Evolutionary conservation across 2,329 filamentous ascomycete genomes (phyloP).

Genomic region (Mollisia scopiformis): DNA sequence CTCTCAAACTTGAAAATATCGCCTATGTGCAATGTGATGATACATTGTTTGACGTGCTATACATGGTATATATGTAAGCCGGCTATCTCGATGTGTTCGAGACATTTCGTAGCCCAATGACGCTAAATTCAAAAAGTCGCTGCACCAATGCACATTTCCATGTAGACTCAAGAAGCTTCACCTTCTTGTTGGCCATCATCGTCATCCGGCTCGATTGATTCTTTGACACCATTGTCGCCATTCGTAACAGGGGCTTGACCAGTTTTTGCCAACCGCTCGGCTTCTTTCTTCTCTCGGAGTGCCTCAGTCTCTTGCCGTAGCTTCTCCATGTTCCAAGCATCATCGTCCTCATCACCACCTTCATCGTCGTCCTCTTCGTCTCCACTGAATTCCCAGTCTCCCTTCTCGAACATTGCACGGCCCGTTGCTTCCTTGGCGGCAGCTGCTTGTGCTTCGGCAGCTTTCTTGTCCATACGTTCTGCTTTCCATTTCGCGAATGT

Average conservation of each 20-base stretch:
- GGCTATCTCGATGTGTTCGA: neutral
- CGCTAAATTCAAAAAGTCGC: constrained; percentile 28
- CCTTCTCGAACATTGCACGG: constrained; percentile 93
- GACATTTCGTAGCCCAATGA: constrained; percentile 17
- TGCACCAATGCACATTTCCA: neutral
- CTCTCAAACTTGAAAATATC: neutral
- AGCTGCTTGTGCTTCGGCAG: constrained; percentile 86
- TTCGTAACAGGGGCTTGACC: constrained; percentile 5
- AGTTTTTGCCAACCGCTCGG: constrained; percentile 58
- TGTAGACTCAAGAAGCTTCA: neutral
- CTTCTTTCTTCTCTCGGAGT: constrained; percentile 74
- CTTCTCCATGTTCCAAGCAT: constrained; percentile 78
- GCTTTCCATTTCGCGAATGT: constrained; percentile 97
- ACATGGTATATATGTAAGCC: neutral
- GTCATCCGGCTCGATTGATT: constrained; percentile 1
- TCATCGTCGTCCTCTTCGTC: constrained; percentile 51
- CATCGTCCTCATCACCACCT: constrained; percentile 48
- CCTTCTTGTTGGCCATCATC: constrained; percentile 4
- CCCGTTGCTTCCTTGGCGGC: constrained; percentile 95
- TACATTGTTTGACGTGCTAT: neutral
- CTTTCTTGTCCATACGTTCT: constrained; percentile 92
- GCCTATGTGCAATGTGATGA: neutral
- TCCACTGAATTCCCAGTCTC: constrained; percentile 79
- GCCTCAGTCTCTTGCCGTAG: constrained; percentile 84
- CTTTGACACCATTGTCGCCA: constrained; percentile 2